Evolutionary conservation across 163 green algal genomes (phyloP), one percentile per base, ranked within the genome.

Genomic region (Scenedesmus sp.): DNA sequence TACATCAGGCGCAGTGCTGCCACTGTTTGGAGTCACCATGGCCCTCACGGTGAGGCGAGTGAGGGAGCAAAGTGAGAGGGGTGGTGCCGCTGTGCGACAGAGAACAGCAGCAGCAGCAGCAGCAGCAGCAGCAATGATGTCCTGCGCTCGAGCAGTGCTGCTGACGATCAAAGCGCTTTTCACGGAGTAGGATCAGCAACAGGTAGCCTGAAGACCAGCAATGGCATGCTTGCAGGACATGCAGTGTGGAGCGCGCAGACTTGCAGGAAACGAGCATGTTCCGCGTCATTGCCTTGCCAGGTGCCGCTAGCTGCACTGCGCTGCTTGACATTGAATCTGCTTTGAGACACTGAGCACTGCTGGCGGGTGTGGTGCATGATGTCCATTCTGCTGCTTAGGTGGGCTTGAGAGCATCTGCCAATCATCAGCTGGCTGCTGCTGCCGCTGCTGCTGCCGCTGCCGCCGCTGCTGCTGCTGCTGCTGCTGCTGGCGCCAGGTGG

Each of bases 11-110:
- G 88, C 88, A 4, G 82, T 96, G 34, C 88, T 96, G 81, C 89
- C 91, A 15, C 87, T 93, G 15, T 97, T 96, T 94, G 96, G 94
- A 2, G n/a, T 96, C 46, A 96, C 94, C 52, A 97, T 96, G 55
- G 94, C 95, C 3, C 86, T 97, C 26, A 96, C 96, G 88, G 97
- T 96, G 79, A 73, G 92, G 82, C 15, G 57, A 2, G 26, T 34
- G 10, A 13, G 7, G 76, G 26, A 84, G 76, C 6, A 5, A 18
- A 5, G n/a, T 15, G 1, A 79, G 62, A 12, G 9, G 67, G 66
- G 9, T 76, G 66, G 15, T 76, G 10, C 0, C 0, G 62, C 9
- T 79, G 70, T 6, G 20, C 23, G 2, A 6, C 1, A 23, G 23
- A 52, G 23, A 4, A 46, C 3, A 18, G 20, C 10, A 13, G 70